Evolutionary conservation across 192 early-diverging fungal species (phyloP).

Genomic region (Allomyces javanicus): DNA sequence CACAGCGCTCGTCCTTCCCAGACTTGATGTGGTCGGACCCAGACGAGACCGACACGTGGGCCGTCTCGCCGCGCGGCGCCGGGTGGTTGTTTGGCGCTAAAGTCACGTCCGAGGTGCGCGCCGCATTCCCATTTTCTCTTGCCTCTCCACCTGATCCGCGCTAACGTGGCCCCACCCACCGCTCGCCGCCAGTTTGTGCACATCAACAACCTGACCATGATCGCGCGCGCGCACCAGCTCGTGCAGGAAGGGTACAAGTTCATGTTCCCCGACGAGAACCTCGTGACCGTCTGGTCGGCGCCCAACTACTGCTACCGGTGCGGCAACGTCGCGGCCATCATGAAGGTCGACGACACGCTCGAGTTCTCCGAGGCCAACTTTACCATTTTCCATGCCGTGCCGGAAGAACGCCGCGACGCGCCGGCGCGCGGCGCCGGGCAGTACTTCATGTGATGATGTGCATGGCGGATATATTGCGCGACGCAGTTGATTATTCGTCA

Average conservation of each 20-base stretch:
- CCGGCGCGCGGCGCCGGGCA: constrained; percentile 18
- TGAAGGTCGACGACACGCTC: constrained; percentile 57
- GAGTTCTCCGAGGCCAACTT: constrained; percentile 68
- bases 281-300: constrained; percentile 63
- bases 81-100: constrained; percentile 92
- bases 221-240: constrained; percentile 91
- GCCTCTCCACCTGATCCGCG: neutral
- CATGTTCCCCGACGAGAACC: constrained; percentile 78
- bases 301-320: constrained; percentile 90
- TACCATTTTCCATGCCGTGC: constrained; percentile 92
- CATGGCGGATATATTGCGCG: neutral
- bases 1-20: constrained; percentile 9
- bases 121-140: no score
- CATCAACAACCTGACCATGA: constrained; percentile 69
- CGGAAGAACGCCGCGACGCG: constrained; percentile 59
- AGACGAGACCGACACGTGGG: constrained; percentile 83
- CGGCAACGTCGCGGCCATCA: constrained; percentile 87
- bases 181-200: constrained; percentile 61
- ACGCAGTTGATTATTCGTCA: no score
- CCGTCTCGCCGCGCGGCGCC: constrained; percentile 72
- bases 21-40: constrained; percentile 96
- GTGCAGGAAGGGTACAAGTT: constrained; percentile 96
- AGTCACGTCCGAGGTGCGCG: constrained; percentile 66
- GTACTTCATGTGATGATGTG: constrained; percentile 11
- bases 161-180: neutral